Evolutionary conservation across 2,329 filamentous ascomycete genomes (phyloP).

Genomic region (Colletotrichum lentis): DNA sequence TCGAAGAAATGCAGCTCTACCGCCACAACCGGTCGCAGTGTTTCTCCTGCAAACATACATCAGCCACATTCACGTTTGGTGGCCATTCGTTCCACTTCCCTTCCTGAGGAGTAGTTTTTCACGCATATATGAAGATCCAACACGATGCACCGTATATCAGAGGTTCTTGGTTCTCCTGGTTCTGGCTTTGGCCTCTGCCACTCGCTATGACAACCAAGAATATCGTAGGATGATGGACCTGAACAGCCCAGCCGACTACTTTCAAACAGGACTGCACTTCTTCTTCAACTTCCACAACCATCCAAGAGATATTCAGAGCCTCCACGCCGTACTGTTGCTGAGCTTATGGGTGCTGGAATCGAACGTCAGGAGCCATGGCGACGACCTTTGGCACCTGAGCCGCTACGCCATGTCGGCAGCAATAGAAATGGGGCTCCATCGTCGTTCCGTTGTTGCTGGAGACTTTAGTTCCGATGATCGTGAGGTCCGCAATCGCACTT

Average conservation of each 20-base stretch:
- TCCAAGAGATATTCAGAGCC: slow-evolving; percentile 38
- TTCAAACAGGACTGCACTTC: slow-evolving; percentile 40
- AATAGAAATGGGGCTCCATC: slow-evolving; percentile 41
- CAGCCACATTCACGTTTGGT: slow-evolving; percentile 42
- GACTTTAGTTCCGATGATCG: slow-evolving; percentile 39
- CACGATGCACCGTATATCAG: slow-evolving; percentile 32
- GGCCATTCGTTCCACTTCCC: slow-evolving; percentile 42
- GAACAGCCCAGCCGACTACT: slow-evolving; percentile 40
- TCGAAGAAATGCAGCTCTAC: slow-evolving; percentile 38
- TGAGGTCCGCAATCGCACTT: slow-evolving; percentile 40
- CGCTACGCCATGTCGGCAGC: slow-evolving; percentile 43
- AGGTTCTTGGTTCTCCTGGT: slow-evolving; percentile 39
- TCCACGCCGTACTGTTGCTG: slow-evolving; percentile 41
- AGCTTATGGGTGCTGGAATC: slow-evolving; percentile 43
- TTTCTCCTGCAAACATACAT: slow-evolving; percentile 40
- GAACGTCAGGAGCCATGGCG: slow-evolving; percentile 27
- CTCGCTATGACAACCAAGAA: slow-evolving; percentile 30
- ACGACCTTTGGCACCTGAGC: slow-evolving; percentile 43
- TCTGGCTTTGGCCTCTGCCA: slow-evolving; percentile 39
- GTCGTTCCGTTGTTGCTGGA: slow-evolving; percentile 39
- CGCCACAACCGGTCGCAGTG: slow-evolving; percentile 38
- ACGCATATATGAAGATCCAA: slow-evolving; percentile 36
- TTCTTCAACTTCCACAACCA: slow-evolving; percentile 39
- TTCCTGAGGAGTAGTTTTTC: slow-evolving; percentile 34
- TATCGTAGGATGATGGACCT: slow-evolving; percentile 40